Percentiles rank a stretch among this genome's conserved stretches.
Evolutionary conservation across 2,329 filamentous ascomycete species (phyloP).

Genomic region (Ceratocystis destructans): DNA sequence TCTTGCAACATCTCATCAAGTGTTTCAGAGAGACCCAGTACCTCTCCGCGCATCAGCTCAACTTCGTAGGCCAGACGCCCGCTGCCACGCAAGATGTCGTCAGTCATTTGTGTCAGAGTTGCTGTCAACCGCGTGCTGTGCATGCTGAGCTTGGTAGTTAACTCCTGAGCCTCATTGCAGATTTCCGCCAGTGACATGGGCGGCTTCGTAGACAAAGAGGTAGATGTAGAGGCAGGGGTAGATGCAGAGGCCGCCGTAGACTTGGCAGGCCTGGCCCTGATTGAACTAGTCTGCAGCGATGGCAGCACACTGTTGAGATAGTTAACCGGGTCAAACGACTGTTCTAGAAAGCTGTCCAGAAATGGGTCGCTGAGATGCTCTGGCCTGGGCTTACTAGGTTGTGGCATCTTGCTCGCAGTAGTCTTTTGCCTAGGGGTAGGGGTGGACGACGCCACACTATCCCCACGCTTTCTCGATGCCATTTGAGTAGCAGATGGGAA

Average conservation of each 20-base stretch:
- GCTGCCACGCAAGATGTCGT: slow-evolving; percentile 84
- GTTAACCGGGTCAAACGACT: slow-evolving; percentile 67
- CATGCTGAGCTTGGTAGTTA: slow-evolving; percentile 77
- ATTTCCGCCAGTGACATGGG: slow-evolving; percentile 56
- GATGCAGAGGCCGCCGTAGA: not conserved
- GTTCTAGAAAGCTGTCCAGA: slow-evolving; percentile 59
- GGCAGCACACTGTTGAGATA: slow-evolving; percentile 75
- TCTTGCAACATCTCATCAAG: slow-evolving; percentile 57
- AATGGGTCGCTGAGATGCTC: slow-evolving; percentile 56
- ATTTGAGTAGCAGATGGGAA: not conserved
- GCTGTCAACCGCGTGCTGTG: slow-evolving; percentile 73
- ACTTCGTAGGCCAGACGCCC: slow-evolving; percentile 87
- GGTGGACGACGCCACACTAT: slow-evolving; percentile 13
- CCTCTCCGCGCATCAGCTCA: slow-evolving; percentile 80
- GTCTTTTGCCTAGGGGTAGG: slow-evolving; percentile 13
- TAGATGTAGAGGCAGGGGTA: not conserved
- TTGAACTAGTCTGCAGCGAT: slow-evolving; percentile 35
- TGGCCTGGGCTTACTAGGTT: slow-evolving; percentile 36
- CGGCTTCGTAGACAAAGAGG: slow-evolving; percentile 14
- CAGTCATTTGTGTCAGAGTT: slow-evolving; percentile 75
- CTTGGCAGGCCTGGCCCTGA: not conserved
- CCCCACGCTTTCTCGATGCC: slow-evolving; percentile 16
- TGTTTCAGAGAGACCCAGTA: slow-evolving; percentile 63
- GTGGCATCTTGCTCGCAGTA: slow-evolving; percentile 12
- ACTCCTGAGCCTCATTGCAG: slow-evolving; percentile 64